These are phyloP conservation scores for Fusarium anguioides DNA, from an alignment of 2,329 filamentous ascomycete species.

Conservation along the genomic window DNA sequence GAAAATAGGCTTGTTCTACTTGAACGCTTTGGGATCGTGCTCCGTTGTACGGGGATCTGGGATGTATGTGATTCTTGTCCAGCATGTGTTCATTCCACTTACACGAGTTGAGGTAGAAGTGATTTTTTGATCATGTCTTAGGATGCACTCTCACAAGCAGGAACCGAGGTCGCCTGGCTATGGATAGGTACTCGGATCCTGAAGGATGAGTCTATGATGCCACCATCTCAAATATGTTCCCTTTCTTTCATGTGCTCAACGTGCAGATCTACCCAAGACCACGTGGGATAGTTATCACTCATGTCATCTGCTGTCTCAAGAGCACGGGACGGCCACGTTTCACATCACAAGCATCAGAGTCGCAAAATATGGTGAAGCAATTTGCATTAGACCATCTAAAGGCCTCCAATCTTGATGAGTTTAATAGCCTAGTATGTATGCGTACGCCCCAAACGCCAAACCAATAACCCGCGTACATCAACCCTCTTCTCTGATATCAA, in stretches of 20 bases:
- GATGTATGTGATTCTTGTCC: background rate
- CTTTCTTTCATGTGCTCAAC: conserved; percentile 4
- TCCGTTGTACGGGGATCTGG: background rate
- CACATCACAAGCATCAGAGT: background rate
- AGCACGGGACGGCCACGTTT: background rate
- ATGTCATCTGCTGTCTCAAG: conserved; percentile 19
- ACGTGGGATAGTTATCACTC: conserved; percentile 12
- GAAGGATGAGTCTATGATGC: background rate
- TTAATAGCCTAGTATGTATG: conserved; percentile 26
- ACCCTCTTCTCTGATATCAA: conserved; percentile 34
- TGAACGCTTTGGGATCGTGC: background rate
- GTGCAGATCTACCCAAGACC: background rate
- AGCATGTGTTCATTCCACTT: background rate
- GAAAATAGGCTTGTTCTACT: conserved; percentile 1
- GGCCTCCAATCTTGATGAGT: conserved; percentile 15
- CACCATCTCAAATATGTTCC: background rate
- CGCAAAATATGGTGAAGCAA: background rate
- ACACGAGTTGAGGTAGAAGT: background rate
- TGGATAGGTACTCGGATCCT: background rate
- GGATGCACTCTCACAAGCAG: background rate
- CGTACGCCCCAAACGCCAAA: conserved; percentile 42
- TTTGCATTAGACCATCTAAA: conserved; percentile 8
- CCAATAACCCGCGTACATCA: conserved; percentile 25
- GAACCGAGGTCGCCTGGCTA: background rate
- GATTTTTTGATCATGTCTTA: background rate